Evolutionary conservation across 139 green algal species (phyloP).

Genomic region (Ettlia oleoabundans): DNA sequence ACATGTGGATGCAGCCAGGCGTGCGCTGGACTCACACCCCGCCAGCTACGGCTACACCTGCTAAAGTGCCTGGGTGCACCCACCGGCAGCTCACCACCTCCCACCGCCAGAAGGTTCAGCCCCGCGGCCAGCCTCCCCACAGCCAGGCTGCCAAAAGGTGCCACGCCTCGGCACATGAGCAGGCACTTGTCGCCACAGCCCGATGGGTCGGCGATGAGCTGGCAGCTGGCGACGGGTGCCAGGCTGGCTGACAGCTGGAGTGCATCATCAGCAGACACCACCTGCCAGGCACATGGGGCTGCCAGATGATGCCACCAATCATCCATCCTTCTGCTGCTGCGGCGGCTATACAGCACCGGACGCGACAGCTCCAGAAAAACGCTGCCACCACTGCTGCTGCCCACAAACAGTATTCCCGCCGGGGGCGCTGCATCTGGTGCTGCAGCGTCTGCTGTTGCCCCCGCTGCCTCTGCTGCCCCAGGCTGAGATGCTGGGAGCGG

Average conservation of each 20-base stretch:
- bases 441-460: not conserved
- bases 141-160: not conserved
- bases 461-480: too few species aligned
- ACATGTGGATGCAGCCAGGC: not conserved
- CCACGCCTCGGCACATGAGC: conserved; percentile 2
- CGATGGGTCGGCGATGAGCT: not conserved
- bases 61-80: too few species aligned
- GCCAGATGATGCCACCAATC: too few species aligned
- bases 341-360: not conserved
- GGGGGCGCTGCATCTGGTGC: not conserved
- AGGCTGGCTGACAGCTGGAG: not conserved
- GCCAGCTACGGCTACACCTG: too few species aligned
- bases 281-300: not conserved
- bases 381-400: conserved; percentile 18
- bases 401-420: conserved; percentile 29
- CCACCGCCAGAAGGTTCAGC: not conserved
- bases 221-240: not conserved
- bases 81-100: conserved; percentile 5
- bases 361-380: not conserved
- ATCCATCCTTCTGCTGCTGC: too few species aligned
- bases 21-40: too few species aligned
- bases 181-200: conserved; percentile 20
- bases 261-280: too few species aligned
- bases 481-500: too few species aligned
- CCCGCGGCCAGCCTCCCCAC: conserved; percentile 2